Percentiles rank a stretch among this genome's conserved stretches.
phyloP scores from a whole-genome alignment of 768 basidiomycete species.

The Lactarius sp. region DNA sequence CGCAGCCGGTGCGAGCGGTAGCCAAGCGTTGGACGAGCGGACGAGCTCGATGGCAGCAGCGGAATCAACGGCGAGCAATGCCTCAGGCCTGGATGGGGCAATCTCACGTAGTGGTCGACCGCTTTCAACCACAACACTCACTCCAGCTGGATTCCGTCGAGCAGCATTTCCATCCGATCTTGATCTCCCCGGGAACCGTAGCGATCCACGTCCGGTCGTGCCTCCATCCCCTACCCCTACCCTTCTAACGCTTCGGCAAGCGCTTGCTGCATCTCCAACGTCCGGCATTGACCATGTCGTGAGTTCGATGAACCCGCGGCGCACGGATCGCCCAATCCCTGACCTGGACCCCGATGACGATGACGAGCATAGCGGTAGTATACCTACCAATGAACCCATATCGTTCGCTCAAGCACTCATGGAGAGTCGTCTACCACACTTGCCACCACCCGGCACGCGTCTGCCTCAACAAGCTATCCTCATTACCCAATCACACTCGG shows the following conservation, averaged over 20 bases:
- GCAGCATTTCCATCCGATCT: slow-evolving; percentile 61
- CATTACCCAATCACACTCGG: slow-evolving; percentile 42
- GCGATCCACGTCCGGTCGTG: slow-evolving; percentile 29
- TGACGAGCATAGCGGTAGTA: slow-evolving; percentile 15
- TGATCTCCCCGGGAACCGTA: slow-evolving; percentile 41
- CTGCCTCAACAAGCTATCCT: slow-evolving; percentile 67
- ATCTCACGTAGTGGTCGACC: slow-evolving; percentile 14
- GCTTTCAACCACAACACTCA: slow-evolving; percentile 24
- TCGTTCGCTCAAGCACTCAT: slow-evolving; percentile 68
- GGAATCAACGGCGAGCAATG: slow-evolving; percentile 28
- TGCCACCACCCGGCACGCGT: slow-evolving; percentile 65
- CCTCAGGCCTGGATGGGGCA: slow-evolving; percentile 1
- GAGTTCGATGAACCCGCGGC: slow-evolving; percentile 17
- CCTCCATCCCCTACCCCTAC: slow-evolving; percentile 59
- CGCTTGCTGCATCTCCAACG: slow-evolving; percentile 48
- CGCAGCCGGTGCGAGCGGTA: slow-evolving; percentile 76
- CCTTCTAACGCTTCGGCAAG: slow-evolving; percentile 60
- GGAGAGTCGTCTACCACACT: slow-evolving; percentile 72
- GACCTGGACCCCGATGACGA: slow-evolving; percentile 35
- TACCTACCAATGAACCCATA: slow-evolving; percentile 50
- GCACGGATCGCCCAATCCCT: slow-evolving; percentile 26
- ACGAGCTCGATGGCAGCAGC: slow-evolving; percentile 55
- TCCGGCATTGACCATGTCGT: slow-evolving; percentile 14
- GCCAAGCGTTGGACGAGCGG: slow-evolving; percentile 76
- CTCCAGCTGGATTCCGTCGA: slow-evolving; percentile 32